These are phyloP conservation scores for Myriosclerotinia curreyana DNA, from an alignment of 2,329 filamentous ascomycete genomes.

Conservation along the genomic window DNA sequence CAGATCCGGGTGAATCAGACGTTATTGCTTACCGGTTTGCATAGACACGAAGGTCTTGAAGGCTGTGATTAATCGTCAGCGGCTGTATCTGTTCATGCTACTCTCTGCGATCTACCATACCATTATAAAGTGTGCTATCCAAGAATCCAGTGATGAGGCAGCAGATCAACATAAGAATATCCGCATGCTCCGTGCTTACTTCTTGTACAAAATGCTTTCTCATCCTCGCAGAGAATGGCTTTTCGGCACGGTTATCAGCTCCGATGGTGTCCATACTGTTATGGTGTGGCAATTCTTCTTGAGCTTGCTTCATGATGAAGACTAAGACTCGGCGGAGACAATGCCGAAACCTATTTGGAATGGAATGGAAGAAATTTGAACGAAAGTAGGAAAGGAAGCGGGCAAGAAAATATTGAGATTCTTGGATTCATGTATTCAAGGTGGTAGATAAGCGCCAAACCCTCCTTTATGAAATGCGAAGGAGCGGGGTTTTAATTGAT, in stretches of 20 bases:
- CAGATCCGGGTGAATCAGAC: background rate
- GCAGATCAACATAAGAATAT: constrained; percentile 54
- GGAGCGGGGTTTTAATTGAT: background rate
- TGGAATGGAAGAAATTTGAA: background rate
- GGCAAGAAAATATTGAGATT: background rate
- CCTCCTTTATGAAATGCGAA: constrained; percentile 10
- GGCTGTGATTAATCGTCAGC: constrained; percentile 20
- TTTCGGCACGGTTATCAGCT: background rate
- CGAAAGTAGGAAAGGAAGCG: background rate
- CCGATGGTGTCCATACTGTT: constrained; percentile 4
- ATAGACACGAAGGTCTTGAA: constrained; percentile 25
- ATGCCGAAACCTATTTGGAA: background rate
- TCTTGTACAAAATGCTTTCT: constrained; percentile 14
- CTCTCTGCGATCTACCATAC: constrained; percentile 5
- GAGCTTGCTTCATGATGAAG: constrained; percentile 2
- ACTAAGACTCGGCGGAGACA: background rate
- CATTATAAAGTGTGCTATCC: constrained; percentile 55
- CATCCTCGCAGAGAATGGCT: constrained; percentile 1
- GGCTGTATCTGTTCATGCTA: background rate
- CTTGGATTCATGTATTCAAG: constrained; percentile 11
- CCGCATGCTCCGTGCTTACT: constrained; percentile 18
- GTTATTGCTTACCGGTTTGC: constrained; percentile 61
- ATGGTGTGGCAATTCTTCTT: constrained; percentile 4
- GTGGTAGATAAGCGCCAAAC: constrained; percentile 15
- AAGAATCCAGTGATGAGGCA: constrained; percentile 75